Evolutionary conservation across 2,329 filamentous ascomycete genomes (phyloP).

Genomic region (Xylaria sp.): DNA sequence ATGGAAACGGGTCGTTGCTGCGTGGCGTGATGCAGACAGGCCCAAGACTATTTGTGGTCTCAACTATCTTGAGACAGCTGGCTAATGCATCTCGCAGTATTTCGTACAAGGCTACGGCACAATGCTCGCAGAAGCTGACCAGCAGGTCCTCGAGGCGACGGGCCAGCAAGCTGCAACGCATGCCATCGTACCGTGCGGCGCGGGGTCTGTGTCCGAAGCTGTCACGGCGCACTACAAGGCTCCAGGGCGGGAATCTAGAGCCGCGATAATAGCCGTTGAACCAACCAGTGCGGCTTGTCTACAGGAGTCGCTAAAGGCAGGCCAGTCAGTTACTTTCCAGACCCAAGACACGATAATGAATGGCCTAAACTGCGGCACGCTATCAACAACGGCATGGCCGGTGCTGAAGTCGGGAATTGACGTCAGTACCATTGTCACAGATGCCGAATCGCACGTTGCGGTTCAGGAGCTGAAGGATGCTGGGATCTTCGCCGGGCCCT

Average conservation of each 20-base stretch:
- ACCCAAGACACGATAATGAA: conserved; percentile 77
- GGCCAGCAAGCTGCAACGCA: conserved; percentile 56
- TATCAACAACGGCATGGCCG: conserved; percentile 74
- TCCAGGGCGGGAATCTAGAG: conserved; percentile 32
- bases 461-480: conserved; percentile 61
- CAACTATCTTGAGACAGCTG: not conserved
- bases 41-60: not conserved
- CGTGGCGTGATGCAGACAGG: not conserved
- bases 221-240: conserved; percentile 71
- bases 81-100: conserved; percentile 59
- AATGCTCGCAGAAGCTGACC: conserved; percentile 75
- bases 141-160: conserved; percentile 62
- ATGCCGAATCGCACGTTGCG: conserved; percentile 70
- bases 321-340: conserved; percentile 59
- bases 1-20: not conserved
- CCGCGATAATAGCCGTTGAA: conserved; percentile 73
- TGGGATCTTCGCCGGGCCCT: conserved; percentile 48
- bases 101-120: conserved; percentile 83
- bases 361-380: conserved; percentile 77
- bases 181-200: conserved; percentile 75
- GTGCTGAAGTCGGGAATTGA: conserved; percentile 68
- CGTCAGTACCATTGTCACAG: conserved; percentile 68
- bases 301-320: conserved; percentile 62
- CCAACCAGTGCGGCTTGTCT: conserved; percentile 73
- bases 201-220: conserved; percentile 78